phyloP scores from a whole-genome alignment of 2,329 filamentous ascomycete species.

The Zymoseptoria pseudotritici region DNA sequence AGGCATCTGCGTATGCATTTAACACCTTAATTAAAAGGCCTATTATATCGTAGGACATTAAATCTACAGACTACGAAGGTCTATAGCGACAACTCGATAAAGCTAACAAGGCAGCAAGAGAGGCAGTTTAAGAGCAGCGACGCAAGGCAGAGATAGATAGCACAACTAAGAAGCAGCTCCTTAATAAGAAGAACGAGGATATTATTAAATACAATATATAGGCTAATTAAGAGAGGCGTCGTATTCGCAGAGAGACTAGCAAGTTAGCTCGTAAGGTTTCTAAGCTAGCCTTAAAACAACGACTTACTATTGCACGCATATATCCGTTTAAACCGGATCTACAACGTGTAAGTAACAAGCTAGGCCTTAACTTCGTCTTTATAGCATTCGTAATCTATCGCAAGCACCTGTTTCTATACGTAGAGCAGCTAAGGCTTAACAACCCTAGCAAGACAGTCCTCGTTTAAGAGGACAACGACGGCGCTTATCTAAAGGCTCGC shows the following conservation, averaged over 20 bases:
- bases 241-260: no score
- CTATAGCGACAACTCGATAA: not conserved
- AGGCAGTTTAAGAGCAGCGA: not conserved
- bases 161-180: not conserved
- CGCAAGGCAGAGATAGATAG: not conserved
- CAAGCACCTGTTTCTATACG: not conserved
- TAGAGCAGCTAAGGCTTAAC: not conserved
- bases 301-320: not conserved
- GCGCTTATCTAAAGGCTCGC: no score
- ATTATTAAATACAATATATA: no score
- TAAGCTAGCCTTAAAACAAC: no score
- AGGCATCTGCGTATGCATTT: not conserved
- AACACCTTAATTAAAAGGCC: no score
- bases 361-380: not conserved
- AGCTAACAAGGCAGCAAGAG: not conserved
- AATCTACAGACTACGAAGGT: no score
- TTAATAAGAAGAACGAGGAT: not conserved
- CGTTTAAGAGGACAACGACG: not conserved
- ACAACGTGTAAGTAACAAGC: not conserved
- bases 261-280: no score
- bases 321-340: not conserved
- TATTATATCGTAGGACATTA: no score
- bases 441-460: not conserved
- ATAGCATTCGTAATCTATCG: not conserved
- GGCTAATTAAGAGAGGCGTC: no score